Conservation (phyloP, 768 basidiomycete species). For the Rossbeevera mucosa region DNA sequence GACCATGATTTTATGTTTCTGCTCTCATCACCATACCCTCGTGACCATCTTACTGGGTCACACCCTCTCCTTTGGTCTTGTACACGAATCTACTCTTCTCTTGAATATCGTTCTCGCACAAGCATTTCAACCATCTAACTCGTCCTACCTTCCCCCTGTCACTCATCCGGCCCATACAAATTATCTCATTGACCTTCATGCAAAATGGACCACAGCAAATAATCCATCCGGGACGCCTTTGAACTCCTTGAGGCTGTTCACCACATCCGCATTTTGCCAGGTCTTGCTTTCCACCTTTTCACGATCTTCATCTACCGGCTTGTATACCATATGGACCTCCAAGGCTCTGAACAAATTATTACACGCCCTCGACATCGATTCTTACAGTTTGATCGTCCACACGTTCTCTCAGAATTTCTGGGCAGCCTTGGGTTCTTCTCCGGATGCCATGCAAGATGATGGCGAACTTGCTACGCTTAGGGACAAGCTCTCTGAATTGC, state of each 20-base stretch:
- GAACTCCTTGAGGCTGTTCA: slow-evolving; percentile 16
- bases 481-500: slow-evolving; percentile 18
- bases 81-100: slow-evolving; percentile 40
- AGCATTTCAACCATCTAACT: slow-evolving; percentile 31
- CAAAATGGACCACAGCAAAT: slow-evolving; percentile 33
- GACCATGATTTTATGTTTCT: slow-evolving; percentile 41
- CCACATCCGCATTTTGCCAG: slow-evolving; percentile 26
- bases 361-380: slow-evolving; percentile 31
- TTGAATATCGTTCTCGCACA: slow-evolving; percentile 39
- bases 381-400: slow-evolving; percentile 30
- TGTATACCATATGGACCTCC: slow-evolving; percentile 39
- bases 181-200: slow-evolving; percentile 44
- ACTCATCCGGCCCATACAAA: slow-evolving; percentile 43
- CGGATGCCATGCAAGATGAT: not conserved
- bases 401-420: slow-evolving; percentile 26
- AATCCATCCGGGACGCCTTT: not conserved
- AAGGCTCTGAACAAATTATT: slow-evolving; percentile 38
- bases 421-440: not conserved
- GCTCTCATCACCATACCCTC: slow-evolving; percentile 46
- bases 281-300: slow-evolving; percentile 15
- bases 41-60: slow-evolving; percentile 47
- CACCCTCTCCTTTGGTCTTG: slow-evolving; percentile 41
- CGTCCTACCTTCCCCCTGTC: slow-evolving; percentile 27
- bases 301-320: slow-evolving; percentile 29
- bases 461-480: slow-evolving; percentile 7